Base-by-base conservation (phyloP, 2,329 filamentous ascomycete genomes). In the Penicillium sp. region DNA sequence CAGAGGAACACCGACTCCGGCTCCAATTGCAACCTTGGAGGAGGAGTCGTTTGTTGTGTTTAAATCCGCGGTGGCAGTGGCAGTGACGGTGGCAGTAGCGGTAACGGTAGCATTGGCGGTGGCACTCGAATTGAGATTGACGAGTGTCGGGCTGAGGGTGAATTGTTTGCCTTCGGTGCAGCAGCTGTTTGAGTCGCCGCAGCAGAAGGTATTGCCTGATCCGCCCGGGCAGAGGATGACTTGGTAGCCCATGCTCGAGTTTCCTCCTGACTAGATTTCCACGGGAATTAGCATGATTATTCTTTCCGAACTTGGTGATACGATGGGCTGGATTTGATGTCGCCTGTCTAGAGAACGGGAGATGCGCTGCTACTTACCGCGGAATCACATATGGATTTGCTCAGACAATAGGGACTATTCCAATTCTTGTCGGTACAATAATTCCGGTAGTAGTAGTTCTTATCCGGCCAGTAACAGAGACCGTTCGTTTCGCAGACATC, bases 381-480 rank as follows among this genome's bases (percentile, higher is more conserved):
- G 6, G 22, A 19, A 53, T 33, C 19, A n/a, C 55, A 57, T 3
- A 22, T 9, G 11, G 49, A 39, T 35, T 57, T 57, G 10, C 27
- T 14, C 3, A 57, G 14, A 13, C 55, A 57, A 14, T 54, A 52
- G 4, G 55, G 49, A 49, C 55, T 57, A 19, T 52, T 33, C 55
- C 55, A 57, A 4, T 37, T 57, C 24, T 46, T 14, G 31, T 57
- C 55, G 14, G 55, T 53, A 19, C 55, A 57, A 37, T 39, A 57
- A 7, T 57, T 50, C 16, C 49, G 43, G 24, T 35, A 57, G 33
- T 53, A 53, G 13, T 4, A 13, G 1, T 22, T 24, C 14, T 27
- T 19, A 6, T 39, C 31, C 5, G 50, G 19, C 11, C 18, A 39
- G 33, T 39, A 53, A 13, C 55, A 57, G 5, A 57, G 31, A 9